Conservation (phyloP, 129 eudicot genomes). For the Helianthus tuberosus region DNA sequence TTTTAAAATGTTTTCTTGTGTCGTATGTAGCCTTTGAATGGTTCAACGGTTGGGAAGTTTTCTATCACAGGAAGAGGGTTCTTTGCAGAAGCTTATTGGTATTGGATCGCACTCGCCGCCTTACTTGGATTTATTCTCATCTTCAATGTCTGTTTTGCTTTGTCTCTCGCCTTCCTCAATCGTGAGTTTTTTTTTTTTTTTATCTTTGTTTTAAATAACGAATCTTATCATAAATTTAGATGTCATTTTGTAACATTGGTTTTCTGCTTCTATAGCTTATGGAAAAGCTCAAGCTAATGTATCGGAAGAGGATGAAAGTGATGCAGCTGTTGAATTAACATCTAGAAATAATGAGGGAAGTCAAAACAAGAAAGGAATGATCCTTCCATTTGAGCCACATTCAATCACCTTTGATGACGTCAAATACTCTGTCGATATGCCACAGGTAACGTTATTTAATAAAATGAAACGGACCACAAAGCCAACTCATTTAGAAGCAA, state of each 20-base stretch:
- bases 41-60: constrained; percentile 43
- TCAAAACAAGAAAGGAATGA: constrained; percentile 55
- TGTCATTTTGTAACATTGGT: not conserved
- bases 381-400: constrained; percentile 85
- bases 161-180: constrained; percentile 55
- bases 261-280: constrained; percentile 50
- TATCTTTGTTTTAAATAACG: not conserved
- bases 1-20: not conserved
- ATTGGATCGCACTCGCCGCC: constrained; percentile 68
- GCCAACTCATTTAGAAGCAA: too few relatives aligned
- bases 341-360: constrained; percentile 16
- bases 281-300: constrained; percentile 56
- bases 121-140: constrained; percentile 48
- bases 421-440: constrained; percentile 90
- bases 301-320: constrained; percentile 28
- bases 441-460: constrained; percentile 54
- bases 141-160: constrained; percentile 44
- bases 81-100: constrained; percentile 66
- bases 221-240: not conserved
- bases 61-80: constrained; percentile 52
- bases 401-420: constrained; percentile 79
- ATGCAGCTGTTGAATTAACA: constrained; percentile 36
- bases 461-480: too few relatives aligned
- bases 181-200: constrained; percentile 40
- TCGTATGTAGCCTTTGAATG: constrained; percentile 22